A percentile compares a stretch with the other conserved stretches of the same genome.
phyloP scores from a whole-genome alignment of 1,284 basidiomycete species.

The Ceratobasidium papillatum region DNA sequence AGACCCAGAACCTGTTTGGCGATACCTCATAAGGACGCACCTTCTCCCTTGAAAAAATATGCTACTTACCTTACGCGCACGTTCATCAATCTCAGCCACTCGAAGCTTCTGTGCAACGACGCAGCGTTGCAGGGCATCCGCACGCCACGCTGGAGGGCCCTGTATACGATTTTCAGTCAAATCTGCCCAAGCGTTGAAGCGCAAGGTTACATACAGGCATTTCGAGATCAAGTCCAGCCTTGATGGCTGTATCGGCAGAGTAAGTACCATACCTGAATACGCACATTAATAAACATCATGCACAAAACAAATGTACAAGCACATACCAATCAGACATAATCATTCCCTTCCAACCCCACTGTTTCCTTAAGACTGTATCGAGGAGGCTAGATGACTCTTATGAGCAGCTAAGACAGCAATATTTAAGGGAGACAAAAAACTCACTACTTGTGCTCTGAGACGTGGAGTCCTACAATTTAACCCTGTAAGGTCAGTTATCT shows the following conservation, averaged over 20 bases:
- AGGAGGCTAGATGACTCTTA: constrained; percentile 54
- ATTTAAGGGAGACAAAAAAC: not conserved
- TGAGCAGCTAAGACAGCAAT: constrained; percentile 48
- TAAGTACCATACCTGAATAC: constrained; percentile 67
- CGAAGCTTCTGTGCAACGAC: constrained; percentile 52
- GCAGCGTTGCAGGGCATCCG: constrained; percentile 57
- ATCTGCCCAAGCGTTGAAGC: constrained; percentile 10
- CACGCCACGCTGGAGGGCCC: constrained; percentile 60
- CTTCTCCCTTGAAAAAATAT: constrained; percentile 46
- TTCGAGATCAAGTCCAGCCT: constrained; percentile 69
- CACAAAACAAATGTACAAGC: not conserved
- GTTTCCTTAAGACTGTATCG: constrained; percentile 66
- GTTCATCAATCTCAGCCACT: constrained; percentile 50
- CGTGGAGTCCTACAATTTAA: constrained; percentile 51
- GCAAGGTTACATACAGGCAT: constrained; percentile 55
- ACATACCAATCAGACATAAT: constrained; percentile 71
- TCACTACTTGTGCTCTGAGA: constrained; percentile 31
- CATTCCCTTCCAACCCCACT: constrained; percentile 73
- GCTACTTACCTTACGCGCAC: constrained; percentile 50
- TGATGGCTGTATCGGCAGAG: constrained; percentile 64
- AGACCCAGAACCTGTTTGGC: not conserved
- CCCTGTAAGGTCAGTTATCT: constrained; percentile 48
- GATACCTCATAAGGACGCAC: not conserved
- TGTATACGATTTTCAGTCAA: constrained; percentile 12
- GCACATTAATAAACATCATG: constrained; percentile 37